Conservation (phyloP, 768 basidiomycete genomes). For the Candolleomyces efflorescens region DNA sequence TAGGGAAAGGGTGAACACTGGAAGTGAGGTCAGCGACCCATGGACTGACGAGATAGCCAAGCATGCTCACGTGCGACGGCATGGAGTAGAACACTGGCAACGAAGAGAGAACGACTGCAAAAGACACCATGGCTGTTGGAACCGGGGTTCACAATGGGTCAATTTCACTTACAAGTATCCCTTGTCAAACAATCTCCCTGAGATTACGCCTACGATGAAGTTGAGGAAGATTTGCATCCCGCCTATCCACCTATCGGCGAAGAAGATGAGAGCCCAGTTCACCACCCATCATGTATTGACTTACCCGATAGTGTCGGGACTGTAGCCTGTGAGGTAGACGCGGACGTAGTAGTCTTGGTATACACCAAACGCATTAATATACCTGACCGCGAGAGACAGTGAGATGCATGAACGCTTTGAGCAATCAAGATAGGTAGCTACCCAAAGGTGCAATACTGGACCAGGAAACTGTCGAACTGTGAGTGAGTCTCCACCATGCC, state of each 20-base stretch:
- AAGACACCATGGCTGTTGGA: conserved; percentile 2
- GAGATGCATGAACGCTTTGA: not conserved
- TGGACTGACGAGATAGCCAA: not conserved
- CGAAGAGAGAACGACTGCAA: conserved; percentile 15
- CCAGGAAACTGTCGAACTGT: conserved; percentile 22
- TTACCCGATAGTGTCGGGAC: conserved; percentile 24
- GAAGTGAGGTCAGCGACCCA: conserved; percentile 8
- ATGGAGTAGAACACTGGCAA: conserved; percentile 7
- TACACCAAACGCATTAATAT: conserved; percentile 27
- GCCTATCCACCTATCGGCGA: conserved; percentile 45
- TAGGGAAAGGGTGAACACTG: conserved; percentile 33
- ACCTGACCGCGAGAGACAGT: conserved; percentile 12
- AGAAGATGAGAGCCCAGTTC: not conserved
- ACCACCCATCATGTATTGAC: not conserved
- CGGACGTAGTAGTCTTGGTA: conserved; percentile 28
- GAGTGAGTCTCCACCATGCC: not conserved
- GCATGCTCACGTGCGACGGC: conserved; percentile 3
- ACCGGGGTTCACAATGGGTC: conserved; percentile 9
- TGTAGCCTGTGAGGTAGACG: conserved; percentile 19
- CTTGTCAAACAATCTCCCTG: conserved; percentile 46
- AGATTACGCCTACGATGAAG: conserved; percentile 40
- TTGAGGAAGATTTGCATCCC: conserved; percentile 48
- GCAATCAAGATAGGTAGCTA: conserved; percentile 8
- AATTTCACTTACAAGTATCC: conserved; percentile 42
- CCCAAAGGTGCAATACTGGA: conserved; percentile 41